Percentiles rank a stretch among this genome's conserved stretches.
Conservation (phyloP, 2,329 filamentous ascomycete genomes). For the Diaporthe nobilis region DNA sequence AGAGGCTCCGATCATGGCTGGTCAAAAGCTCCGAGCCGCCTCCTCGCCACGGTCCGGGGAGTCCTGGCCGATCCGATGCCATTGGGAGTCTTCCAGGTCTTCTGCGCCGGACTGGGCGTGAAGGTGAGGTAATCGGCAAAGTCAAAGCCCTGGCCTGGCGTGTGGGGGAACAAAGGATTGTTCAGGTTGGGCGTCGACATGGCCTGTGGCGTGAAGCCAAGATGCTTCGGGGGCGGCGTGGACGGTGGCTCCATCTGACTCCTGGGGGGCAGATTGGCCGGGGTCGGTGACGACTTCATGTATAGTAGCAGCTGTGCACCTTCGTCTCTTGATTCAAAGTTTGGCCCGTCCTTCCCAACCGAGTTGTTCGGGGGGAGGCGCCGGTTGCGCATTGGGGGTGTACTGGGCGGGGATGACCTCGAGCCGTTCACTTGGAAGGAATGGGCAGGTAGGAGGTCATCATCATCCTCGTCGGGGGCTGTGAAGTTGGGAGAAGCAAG, state of each 20-base stretch:
- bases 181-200: constrained; percentile 87
- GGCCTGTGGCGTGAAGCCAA: constrained; percentile 83
- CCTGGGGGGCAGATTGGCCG: constrained; percentile 72
- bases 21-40: constrained; percentile 83
- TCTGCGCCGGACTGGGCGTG: constrained; percentile 94
- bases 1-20: constrained; percentile 53
- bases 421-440: constrained; percentile 77
- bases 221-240: constrained; percentile 81
- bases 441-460: constrained; percentile 82
- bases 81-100: constrained; percentile 85
- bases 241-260: constrained; percentile 77
- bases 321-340: constrained; percentile 74
- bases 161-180: constrained; percentile 76
- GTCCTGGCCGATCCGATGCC: constrained; percentile 66
- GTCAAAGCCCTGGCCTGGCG: constrained; percentile 88
- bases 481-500: constrained; percentile 73
- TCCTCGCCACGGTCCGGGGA: constrained; percentile 77
- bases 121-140: constrained; percentile 98
- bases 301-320: constrained; percentile 86
- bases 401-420: constrained; percentile 81
- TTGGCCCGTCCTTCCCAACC: constrained; percentile 57
- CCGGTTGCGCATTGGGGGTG: constrained; percentile 78
- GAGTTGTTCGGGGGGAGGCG: constrained; percentile 60
- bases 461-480: constrained; percentile 82
- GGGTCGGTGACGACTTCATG: constrained; percentile 91